Base-by-base conservation (phyloP, 2,329 filamentous ascomycete genomes). In the Pseudocercospora crystallina region DNA sequence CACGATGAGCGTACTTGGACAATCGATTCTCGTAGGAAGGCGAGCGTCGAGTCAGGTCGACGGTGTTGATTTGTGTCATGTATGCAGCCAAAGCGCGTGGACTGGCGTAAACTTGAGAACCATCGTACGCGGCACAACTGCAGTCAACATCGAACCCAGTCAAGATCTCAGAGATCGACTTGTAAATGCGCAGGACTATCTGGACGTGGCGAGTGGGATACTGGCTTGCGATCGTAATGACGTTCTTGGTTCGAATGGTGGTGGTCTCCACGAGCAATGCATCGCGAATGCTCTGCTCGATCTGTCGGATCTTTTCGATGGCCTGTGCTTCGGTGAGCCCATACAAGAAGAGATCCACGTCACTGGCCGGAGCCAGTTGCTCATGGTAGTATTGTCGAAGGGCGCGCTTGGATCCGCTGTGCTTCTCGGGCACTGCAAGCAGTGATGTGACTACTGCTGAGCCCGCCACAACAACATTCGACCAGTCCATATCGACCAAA, bases 81-180 rank as follows among this genome's bases (percentile, higher is more conserved):
- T 86, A 92, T 8, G 89, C 85, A 38, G 82, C 83, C 11, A 95
- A 68, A 2, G 89, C 89, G 50, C 90, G 80, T 2, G 90, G 90
- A 2, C 86, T 84, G 17, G 83, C 83, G 64, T 86, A 95, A 13
- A 95, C 89, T 63, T 94, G 86, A 14, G 80, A 79, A 32, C 90
- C 90, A 66, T 94, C 83, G 60, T 87, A 95, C 2, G 88, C 89
- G 17, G 84, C 86, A 54, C 89, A 89, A 1, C 88, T 86, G 65
- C 86, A 90, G 65, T 94, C 89, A 42, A 95, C 89, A 61, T 95
- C 90, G 61, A 95, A 95, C 0, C 90, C 90, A 2, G 89, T 90
- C 17, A 95, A 77, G 32, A 95, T 91, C 67, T 95, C 88, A 1
- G 87, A 86, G 39, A 95, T 73, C 0, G 85, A 90, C 63, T 89